Evolutionary conservation across 2,329 filamentous ascomycete species (phyloP), one percentile per base, ranked within the genome.

Genomic region (Graphilbum ipis-grandicollis): DNA sequence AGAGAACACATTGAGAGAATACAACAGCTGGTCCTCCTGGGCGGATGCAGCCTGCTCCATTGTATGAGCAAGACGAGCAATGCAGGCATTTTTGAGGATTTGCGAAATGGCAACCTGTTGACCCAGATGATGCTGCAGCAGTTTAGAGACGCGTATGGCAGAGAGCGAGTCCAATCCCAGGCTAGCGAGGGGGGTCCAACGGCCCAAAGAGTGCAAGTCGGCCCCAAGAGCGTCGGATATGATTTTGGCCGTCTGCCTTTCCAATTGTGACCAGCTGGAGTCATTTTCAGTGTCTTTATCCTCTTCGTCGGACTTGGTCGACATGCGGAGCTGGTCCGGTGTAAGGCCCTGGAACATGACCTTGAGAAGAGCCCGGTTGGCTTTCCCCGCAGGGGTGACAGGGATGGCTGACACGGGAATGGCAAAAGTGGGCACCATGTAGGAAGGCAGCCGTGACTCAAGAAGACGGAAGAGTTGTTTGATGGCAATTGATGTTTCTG

Each of bases 101-200:
- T 64, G 55, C 0, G 80, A 84, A 8, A 92, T 70, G 10, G 78
- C 61, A 3, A 84, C 50, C 19, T 66, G 59, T 6, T 47, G 55
- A 1, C 59, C 50, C 2, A 70, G 53, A 0, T 49, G 43, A 2
- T 56, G 46, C 36, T 65, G 63, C 0, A 93, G 51, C 14, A 53
- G 49, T 37, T 65, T 71, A 1, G 79, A 69, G 9, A 92, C 55
- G 1, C 68, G 58, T 43, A 93, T 92, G 0, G 81, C 82, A 8
- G 77, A 79, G 19, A 93, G 72, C 0, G 85, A 93, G 50, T 93
- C 84, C 6, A 94, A 53, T 0, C 86, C 86, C 3, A 93, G 54
- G n/a, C 67, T 71, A 38, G 79, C 75, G 41, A 93, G 79, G 0
- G 84, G 83, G 0, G 74, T 77, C 56, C 75, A 75, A 23, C 69